A percentile compares a stretch with the other conserved stretches of the same genome.
Conservation (phyloP, 1,284 basidiomycete genomes). For the Ustilago vetiveriae region DNA sequence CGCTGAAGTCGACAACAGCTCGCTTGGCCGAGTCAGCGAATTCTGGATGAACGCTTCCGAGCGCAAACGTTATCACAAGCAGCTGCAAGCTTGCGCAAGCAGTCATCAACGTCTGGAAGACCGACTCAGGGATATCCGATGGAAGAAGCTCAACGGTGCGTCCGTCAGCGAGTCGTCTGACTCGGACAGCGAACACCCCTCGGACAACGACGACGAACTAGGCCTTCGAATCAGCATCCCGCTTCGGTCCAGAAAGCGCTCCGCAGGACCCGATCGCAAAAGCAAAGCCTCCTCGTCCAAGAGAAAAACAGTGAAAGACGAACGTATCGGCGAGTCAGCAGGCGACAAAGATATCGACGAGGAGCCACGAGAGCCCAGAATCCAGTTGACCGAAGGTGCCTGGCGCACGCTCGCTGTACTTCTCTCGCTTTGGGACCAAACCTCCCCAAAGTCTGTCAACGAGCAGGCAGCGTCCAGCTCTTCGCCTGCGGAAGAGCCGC, state of each 20-base stretch:
- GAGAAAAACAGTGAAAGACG: neutral
- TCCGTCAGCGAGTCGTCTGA: slow-evolving; percentile 6
- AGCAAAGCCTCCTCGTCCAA: neutral
- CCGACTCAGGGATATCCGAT: slow-evolving; percentile 16
- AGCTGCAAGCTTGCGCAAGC: slow-evolving; percentile 7
- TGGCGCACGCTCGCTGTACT: slow-evolving; percentile 41
- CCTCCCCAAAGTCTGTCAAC: neutral
- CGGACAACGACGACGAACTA: slow-evolving; percentile 21
- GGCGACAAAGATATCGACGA: too few relatives aligned
- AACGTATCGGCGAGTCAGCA: too few relatives aligned
- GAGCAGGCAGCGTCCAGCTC: neutral
- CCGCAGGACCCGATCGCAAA: neutral
- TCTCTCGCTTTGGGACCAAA: slow-evolving; percentile 24
- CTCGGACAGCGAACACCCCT: slow-evolving; percentile 12
- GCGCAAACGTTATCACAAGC: slow-evolving; percentile 27
- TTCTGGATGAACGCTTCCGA: slow-evolving; percentile 43
- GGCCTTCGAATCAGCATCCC: too few relatives aligned
- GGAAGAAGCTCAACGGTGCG: slow-evolving; percentile 9
- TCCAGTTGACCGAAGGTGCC: slow-evolving; percentile 37
- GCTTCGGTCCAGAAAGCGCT: too few relatives aligned
- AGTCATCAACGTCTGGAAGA: slow-evolving; percentile 26
- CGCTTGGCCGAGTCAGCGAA: slow-evolving; percentile 11
- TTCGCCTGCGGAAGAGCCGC: slow-evolving; percentile 1
- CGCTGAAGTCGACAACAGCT: neutral
- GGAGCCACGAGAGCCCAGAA: neutral